These are phyloP conservation scores for Chrysanthemum lavandulifolium DNA, from an alignment of 129 eudicot genomes.

Conservation along the genomic window DNA sequence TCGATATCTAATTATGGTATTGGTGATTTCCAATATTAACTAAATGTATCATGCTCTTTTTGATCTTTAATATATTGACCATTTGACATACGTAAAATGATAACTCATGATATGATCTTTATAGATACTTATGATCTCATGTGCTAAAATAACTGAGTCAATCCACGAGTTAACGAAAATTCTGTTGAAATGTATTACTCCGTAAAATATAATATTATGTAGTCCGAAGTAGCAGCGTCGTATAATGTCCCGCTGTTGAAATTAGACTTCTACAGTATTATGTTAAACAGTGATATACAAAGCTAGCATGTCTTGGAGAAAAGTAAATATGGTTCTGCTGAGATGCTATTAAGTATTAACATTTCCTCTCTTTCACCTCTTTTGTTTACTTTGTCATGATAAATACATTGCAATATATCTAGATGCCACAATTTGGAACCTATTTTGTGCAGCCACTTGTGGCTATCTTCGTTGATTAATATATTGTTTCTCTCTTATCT, in stretches of 20 bases:
- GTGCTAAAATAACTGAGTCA: not conserved
- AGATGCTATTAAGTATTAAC: too few relatives aligned
- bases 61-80: not conserved
- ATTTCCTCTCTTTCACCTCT: not conserved
- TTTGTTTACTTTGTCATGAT: not conserved
- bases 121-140: conserved; percentile 2
- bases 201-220: not conserved
- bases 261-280: too few relatives aligned
- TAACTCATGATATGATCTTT: not conserved
- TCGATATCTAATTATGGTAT: conserved; percentile 9
- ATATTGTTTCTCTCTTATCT: not conserved
- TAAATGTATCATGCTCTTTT: conserved; percentile 14
- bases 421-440: not conserved
- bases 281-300: too few relatives aligned
- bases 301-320: too few relatives aligned
- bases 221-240: too few relatives aligned
- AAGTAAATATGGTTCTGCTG: too few relatives aligned
- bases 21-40: not conserved
- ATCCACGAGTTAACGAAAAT: not conserved
- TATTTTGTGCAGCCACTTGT: conserved; percentile 13
- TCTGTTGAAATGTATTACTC: not conserved
- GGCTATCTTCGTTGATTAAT: conserved; percentile 6
- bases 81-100: conserved; percentile 5
- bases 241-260: too few relatives aligned
- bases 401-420: not conserved